Base-by-base conservation (phyloP, 257 asterid genomes). In the Schizonepeta tenuifolia region DNA sequence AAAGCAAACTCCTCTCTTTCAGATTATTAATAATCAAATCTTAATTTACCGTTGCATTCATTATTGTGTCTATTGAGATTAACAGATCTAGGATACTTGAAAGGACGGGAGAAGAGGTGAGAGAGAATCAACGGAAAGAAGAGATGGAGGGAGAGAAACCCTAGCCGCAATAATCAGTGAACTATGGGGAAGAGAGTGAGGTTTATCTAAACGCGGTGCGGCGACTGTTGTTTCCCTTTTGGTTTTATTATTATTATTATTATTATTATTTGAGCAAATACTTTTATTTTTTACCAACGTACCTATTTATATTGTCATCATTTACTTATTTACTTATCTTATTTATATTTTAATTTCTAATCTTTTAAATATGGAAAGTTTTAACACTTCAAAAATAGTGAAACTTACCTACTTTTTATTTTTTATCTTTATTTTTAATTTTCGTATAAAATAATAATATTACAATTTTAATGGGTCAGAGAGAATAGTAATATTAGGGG, bases 121-220 rank as follows among this genome's bases (percentile, higher is more conserved):
- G 63, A 28, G 41, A 9, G 33, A 57, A 57, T 13, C 20, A 24
- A 12, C 20, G 2, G 70, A 62, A 14, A 10, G 0, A 49, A 1
- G 41, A 46, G 6, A 3, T 26, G 2, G 20, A 18, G 18, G 41
- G 28, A 65, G 59, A 59, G 53, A 86, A 90, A 88, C 95, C 96
- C 95, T 90, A 90, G 96, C 95, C 88, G 92, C 91, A 82, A 84
- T 79, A 63, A 63, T 33, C 73, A 62, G 70, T 43, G 6, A 18
- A 7, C 7, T 13, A 38, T 3, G 20, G 10, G 13, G 9, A 53
- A 65, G 57, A 7, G 67, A 60, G 77, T 54, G 75, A 44, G 55
- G 55, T 64, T 64, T 64, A 43, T 64, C 70, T 64, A 64, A 22
- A 21, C 55, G 36, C 70, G 2, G 56, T 21, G 70, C 4, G 70